Conservation (phyloP, 768 basidiomycete species). For the Amanita polypyramis region DNA sequence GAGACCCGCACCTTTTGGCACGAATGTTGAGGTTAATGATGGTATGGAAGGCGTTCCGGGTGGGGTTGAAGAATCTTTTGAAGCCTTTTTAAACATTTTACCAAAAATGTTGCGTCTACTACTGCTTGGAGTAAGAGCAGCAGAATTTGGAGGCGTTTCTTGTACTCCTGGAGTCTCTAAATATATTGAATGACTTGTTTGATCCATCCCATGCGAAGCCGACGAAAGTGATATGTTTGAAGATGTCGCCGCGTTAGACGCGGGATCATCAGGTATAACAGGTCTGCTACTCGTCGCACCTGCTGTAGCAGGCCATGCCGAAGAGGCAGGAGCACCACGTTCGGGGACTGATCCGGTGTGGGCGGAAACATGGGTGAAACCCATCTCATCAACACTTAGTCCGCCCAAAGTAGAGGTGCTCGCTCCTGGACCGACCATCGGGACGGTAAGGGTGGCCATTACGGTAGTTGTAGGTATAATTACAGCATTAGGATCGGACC, state of each 20-base stretch:
- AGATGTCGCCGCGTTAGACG: conserved; percentile 14
- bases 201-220: conserved; percentile 1
- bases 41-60: conserved; percentile 20
- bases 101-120: conserved; percentile 54
- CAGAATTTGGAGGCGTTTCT: conserved; percentile 10
- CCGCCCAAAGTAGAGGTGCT: conserved; percentile 8
- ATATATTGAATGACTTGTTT: background rate
- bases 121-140: background rate
- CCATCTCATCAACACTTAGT: conserved; percentile 21
- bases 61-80: conserved; percentile 14
- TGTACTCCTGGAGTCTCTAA: conserved; percentile 1
- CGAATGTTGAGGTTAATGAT: conserved; percentile 8
- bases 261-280: conserved; percentile 9
- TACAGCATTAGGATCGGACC: conserved; percentile 25
- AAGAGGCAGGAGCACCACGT: background rate
- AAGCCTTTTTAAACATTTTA: conserved; percentile 58
- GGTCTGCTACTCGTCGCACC: conserved; percentile 10
- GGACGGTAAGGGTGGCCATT: background rate
- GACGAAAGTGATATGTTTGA: conserved; percentile 20
- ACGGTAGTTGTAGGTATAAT: background rate
- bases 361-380: conserved; percentile 5
- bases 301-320: background rate
- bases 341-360: background rate
- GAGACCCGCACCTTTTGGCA: background rate
- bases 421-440: background rate